Evolutionary conservation across 2,329 filamentous ascomycete genomes (phyloP).

Genomic region (Ophiostoma triangulosporum): DNA sequence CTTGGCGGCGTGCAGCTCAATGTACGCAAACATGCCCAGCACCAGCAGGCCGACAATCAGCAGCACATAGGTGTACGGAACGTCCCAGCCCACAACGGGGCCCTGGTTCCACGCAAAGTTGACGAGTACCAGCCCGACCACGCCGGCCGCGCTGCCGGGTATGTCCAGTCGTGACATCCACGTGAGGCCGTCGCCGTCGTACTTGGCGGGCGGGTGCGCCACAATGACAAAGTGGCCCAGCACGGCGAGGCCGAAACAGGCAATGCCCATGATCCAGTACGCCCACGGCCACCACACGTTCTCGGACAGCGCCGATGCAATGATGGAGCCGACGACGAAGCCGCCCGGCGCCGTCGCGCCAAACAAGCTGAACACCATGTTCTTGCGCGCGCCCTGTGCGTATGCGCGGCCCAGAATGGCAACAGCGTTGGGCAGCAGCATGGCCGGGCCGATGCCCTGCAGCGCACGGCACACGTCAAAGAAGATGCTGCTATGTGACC

Average conservation of each 20-base stretch:
- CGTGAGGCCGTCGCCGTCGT: not conserved
- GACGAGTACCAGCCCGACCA: slow-evolving; percentile 13
- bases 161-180: slow-evolving; percentile 8
- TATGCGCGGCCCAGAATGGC: slow-evolving; percentile 48
- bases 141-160: slow-evolving; percentile 8
- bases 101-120: slow-evolving; percentile 16
- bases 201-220: slow-evolving; percentile 1
- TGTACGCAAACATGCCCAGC: slow-evolving; percentile 11
- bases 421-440: slow-evolving; percentile 49
- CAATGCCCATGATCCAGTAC: slow-evolving; percentile 18
- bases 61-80: slow-evolving; percentile 11
- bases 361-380: slow-evolving; percentile 43
- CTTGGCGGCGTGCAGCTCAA: slow-evolving; percentile 7
- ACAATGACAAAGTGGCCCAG: slow-evolving; percentile 14
- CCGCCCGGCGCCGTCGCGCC: slow-evolving; percentile 33
- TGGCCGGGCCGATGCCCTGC: slow-evolving; percentile 48
- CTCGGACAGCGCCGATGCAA: slow-evolving; percentile 26
- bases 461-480: slow-evolving; percentile 40
- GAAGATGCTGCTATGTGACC: slow-evolving; percentile 27
- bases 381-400: slow-evolving; percentile 40
- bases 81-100: slow-evolving; percentile 12
- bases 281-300: slow-evolving; percentile 26
- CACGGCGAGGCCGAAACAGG: slow-evolving; percentile 9
- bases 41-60: slow-evolving; percentile 13
- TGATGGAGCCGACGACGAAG: slow-evolving; percentile 27